Evolutionary conservation across 164 flowering plant species (phyloP).

Genomic region (Pachysandra terminalis): DNA sequence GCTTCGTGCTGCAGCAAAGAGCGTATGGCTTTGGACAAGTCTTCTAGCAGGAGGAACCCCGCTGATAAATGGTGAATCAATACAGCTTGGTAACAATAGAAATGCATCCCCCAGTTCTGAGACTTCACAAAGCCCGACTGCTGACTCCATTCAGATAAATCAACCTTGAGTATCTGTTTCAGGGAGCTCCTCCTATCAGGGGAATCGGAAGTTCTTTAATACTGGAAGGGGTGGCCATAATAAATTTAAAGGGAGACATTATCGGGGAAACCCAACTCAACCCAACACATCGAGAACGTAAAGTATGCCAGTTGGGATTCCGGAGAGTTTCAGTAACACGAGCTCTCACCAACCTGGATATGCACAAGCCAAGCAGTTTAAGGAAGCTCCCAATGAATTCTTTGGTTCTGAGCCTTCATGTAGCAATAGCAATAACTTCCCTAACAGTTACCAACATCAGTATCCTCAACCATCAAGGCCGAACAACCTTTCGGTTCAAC

Average conservation of each 20-base stretch:
- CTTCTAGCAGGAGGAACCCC: no score
- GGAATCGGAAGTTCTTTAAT: no score
- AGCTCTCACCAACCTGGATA: no score
- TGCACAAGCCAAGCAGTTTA: no score
- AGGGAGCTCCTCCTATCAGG: no score
- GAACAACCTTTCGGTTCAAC: constrained; percentile 20
- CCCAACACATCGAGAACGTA: constrained; percentile 25
- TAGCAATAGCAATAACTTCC: constrained; percentile 16
- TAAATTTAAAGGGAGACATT: constrained; percentile 26
- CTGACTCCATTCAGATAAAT: constrained; percentile 11
- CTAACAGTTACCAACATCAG: constrained; percentile 19
- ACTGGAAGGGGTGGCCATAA: no score
- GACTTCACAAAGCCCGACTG: constrained; percentile 12
- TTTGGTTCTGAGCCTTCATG: constrained; percentile 25
- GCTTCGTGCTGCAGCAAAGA: constrained; percentile 62
- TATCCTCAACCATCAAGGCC: constrained; percentile 30
- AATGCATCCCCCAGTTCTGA: constrained; percentile 13
- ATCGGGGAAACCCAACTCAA: constrained; percentile 25
- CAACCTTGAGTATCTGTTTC: constrained; percentile 21
- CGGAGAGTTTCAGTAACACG: no score
- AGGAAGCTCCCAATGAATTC: no score
- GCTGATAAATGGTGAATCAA: no score
- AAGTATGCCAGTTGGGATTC: no score
- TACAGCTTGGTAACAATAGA: no score
- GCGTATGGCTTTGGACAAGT: no score